Evolutionary conservation across 305 asterid genomes (phyloP), one percentile per base, ranked within the genome.

Genomic region (Solanum chacoense): DNA sequence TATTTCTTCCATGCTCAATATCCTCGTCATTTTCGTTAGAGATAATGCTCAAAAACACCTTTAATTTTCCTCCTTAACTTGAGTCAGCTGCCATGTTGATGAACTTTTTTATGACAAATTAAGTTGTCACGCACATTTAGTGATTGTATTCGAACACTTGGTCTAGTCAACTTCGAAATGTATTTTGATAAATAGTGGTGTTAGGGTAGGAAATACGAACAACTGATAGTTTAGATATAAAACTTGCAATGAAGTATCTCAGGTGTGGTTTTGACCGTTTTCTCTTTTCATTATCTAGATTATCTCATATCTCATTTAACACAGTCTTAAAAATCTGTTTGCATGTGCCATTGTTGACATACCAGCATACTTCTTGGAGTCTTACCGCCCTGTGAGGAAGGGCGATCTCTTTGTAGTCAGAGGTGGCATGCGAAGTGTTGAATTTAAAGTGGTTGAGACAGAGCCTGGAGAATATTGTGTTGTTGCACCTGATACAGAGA

Each of bases 351-450:
- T 42, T 31, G 3, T 83, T 83, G 73, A 50, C 87, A 20, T 8
- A 50, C 73, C 90, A 93, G 93, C 94, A 11, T 93, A 93, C 84
- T 93, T 93, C 87, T 42, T 93, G 79, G 94, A 93, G 76, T 91
- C 94, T 26, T 93, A 93, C 77, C 91, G 94, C 38, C 94, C 94
- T 36, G 88, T 93, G 28, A 93, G 92, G 86, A 93, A 93, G 88
- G 94, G 93, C 0, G 93, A 93, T 83, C 87, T 83, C 87, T 83
- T 83, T 11, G 87, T 31, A 18, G 31, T 83, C 31, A 31, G 87
- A 50, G 87, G 87, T 31, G 73, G 87, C 34, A 83, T 83, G 87
- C 87, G 87, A 3, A 83, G 73, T 83, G 87, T 83, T 83, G 87
- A 83, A 1, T 83, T 83, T 83, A 83, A 83, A 50, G 73, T 83